Base-by-base conservation (phyloP, 2,329 filamentous ascomycete genomes). In the Beauveria sp. region DNA sequence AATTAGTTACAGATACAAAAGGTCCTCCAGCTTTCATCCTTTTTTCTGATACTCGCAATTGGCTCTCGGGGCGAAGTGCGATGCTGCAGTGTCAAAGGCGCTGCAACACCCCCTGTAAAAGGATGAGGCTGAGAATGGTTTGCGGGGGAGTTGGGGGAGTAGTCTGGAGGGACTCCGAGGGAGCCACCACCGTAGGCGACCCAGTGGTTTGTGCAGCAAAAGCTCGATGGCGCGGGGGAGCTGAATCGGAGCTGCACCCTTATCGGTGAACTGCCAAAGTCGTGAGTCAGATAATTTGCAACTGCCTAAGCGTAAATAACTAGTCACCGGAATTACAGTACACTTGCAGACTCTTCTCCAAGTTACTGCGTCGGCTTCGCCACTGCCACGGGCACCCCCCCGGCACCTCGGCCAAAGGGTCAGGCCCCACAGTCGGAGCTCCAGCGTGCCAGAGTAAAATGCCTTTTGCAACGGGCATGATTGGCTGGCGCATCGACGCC, bases 341-440 rank as follows among this genome's bases (percentile, higher is more conserved):
- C 34, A 37, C 12, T 5, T 37, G 12, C 34, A 37, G 34, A 37
- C 2, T 37, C 34, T 37, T 14, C 14, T 50, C 14, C 7, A 30
- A 50, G 22, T 18, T 47, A 26, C 22, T 6, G 12, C 44, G 41
- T 43, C 14, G 16, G 16, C 46, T 44, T 22, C 30, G 56, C 56
- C 56, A 46, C 48, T n/a, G 9, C 52, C 18, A 40, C 34, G 22
- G 34, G 14, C 56, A 12, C 9, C 22, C 44, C 20, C 30, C 52
- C 51, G 52, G 50, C 59, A 61, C 59, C 59, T 37, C 59, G 59
- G 59, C 52, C 59, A 61, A 56, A 52, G 30, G 34, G 8, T 12
- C 3, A 10, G 28, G 44, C 34, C 54, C 54, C 58, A 54, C 58
- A 28, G n/a, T n/a, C 10, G 26, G 30, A 30, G 18, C 51, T 59